Base-by-base conservation (phyloP, 2,329 filamentous ascomycete species). In the Penicillium janthinellum region DNA sequence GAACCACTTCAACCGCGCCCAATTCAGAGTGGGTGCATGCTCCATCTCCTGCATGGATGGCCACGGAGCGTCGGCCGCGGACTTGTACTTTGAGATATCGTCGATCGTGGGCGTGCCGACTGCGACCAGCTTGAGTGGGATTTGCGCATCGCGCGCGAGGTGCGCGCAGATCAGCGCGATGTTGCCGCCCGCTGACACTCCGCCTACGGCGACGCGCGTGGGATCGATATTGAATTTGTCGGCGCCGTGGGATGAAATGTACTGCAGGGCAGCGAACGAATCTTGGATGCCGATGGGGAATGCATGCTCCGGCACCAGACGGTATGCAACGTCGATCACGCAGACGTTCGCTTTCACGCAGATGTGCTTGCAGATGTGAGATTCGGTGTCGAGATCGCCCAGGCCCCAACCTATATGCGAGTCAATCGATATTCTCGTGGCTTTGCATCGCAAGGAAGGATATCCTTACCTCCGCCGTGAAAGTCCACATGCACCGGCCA, bases 321-420 rank as follows among this genome's bases (percentile, higher is more conserved):
- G 78, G 64, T 84, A 85, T n/a, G 70, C 81, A 11, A 84, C 78
- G 63, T 83, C 80, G 56, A 85, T 74, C 31, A 84, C 80, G 14
- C 74, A 75, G 31, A 81, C 81, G 28, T 73, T 71, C 22, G 77
- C 78, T 48, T 77, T 72, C 31, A 73, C 71, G 68, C 77, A 81
- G 25, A 83, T 73, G 63, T 83, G 80, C 54, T 75, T 74, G 74
- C 80, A 82, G 57, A 83, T 79, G 62, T 82, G 77, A 3, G 77
- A 72, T 70, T 84, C 82, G 0, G 81, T 82, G 20, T 81, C 77
- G 12, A 83, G 71, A 59, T 82, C 81, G 1, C 82, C 82, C 1
- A 83, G 73, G 0, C 79, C 81, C 76, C 81, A 84, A 15, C 73
- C 68, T 67, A 22, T 14, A 47, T 31, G 1, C 15, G 20, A 25